Evolutionary conservation across 495 filamentous ascomycete species (phyloP), one percentile per base, ranked within the genome.

Genomic region (Acidomyces sp.): DNA sequence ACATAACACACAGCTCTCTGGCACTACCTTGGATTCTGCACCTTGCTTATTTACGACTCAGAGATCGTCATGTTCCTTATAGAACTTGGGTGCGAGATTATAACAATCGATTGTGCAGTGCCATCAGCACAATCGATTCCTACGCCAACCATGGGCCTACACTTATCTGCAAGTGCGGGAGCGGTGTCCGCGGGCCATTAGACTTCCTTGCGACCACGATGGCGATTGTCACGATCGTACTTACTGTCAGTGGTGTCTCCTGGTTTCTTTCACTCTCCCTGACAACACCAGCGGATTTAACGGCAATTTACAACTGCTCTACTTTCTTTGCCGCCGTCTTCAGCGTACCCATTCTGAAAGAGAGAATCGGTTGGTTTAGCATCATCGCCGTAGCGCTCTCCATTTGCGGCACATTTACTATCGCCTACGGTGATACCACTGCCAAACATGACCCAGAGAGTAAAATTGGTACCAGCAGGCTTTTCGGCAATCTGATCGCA

Each of bases 321-420:
- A 52, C 43, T 1, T 47, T 52, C 43, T 52, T 52, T 26, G 48
- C 48, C 5, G 48, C 48, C 5, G 48, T 39, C 2, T 52, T 52
- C 43, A 47, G 43, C 27, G 48, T 52, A 1, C 48, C 48, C 9
- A 16, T 52, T 18, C 26, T 52, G 20, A 46, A 43, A 28, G 43
- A 52, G 42, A 42, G 23, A 20, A 26, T 52, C 13, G 43, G 43
- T 0, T 25, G 22, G 37, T 24, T 26, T 11, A 40, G 29, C 13
- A 39, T 52, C 20, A 20, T 39, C 20, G 48, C 48, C 9, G 48
- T 52, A 3, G 43, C 22, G 9, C 25, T 52, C 11, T 46, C 48
- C 4, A 34, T 52, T 17, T 23, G 31, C 7, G 48, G 48, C 6
- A 52, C 48, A 7, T 52, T 52, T 31, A 45, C 39, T 7, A 52